Conservation (phyloP, 192 early-diverging fungal genomes). For the Umbelopsis sp. region DNA sequence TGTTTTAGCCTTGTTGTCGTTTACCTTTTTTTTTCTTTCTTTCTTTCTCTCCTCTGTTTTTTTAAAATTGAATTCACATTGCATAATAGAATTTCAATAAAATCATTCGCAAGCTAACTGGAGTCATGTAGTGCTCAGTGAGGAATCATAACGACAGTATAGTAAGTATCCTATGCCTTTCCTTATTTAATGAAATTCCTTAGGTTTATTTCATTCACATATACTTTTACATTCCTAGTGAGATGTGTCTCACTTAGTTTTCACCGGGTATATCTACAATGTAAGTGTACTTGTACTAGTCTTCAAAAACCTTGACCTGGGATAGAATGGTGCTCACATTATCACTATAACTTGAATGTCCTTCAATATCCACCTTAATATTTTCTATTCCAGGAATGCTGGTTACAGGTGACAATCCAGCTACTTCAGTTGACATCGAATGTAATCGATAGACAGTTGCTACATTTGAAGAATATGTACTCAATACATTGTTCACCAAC, state of each 20-base stretch:
- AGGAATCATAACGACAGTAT: no score
- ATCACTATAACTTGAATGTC: slow-evolving; percentile 50
- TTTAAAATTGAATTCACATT: slow-evolving; percentile 1
- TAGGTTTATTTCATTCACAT: no score
- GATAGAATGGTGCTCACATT: slow-evolving; percentile 21
- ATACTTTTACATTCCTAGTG: no score
- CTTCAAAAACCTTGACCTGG: slow-evolving; percentile 8
- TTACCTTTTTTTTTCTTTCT: no score
- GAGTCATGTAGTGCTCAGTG: no score
- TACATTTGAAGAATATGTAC: neutral
- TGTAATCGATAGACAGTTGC: slow-evolving; percentile 53
- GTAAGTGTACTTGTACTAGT: neutral
- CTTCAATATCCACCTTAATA: slow-evolving; percentile 47
- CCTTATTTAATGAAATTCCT: no score
- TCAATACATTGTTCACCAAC: no score
- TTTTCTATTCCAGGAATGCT: slow-evolving; percentile 46
- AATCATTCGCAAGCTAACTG: neutral
- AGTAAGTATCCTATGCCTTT: no score
- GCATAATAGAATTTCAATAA: neutral
- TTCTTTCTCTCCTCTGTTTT: neutral
- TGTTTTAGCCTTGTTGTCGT: neutral
- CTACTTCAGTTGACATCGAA: slow-evolving; percentile 48
- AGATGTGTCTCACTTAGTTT: neutral
- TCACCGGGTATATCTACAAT: neutral
- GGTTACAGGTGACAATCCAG: slow-evolving; percentile 44